Base-by-base conservation (phyloP, 2,329 filamentous ascomycete genomes). In the Lasiodiplodia hormozganensis region DNA sequence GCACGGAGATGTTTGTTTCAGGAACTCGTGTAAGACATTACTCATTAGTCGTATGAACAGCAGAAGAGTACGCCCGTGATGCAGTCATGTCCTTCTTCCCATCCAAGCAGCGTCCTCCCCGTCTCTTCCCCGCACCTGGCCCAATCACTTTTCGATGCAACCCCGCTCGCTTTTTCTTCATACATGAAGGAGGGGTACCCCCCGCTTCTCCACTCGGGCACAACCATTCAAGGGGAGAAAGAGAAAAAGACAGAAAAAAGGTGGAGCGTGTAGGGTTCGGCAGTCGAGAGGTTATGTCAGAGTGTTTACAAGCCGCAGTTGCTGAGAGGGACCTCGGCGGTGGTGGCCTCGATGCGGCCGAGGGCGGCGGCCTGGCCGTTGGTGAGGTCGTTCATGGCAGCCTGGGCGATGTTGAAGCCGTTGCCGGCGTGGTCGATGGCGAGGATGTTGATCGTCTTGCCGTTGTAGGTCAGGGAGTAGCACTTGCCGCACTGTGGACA, bases 341-440 rank as follows among this genome's bases (percentile, higher is more conserved):
- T 79, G 40, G 73, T 71, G 4, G 80, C 81, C 56, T 83, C 80
- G 10, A 86, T 78, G 34, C 82, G 78, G 21, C 84, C 84, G 40
- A 84, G 72, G 31, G 77, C 66, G 16, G 71, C 77, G 25, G 85
- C 85, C 71, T 82, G 78, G 31, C 76, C 76, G 66, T 64, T 64
- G 43, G 75, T 67, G 14, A 68, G 54, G 0, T 70, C 72, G 72
- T 87, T 78, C 82, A 87, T 82, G 2, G 85, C 85, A 12, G 70
- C 68, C 74, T 82, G 75, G 34, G 81, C 82, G 52, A 87, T 73
- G 72, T 86, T 85, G 78, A 87, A 84, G 10, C 84, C 84, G 49
- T 76, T 76, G 4, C 74, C 81, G 3, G 81, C 74, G 70, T 79
- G 76, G 71, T 87, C 85, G 53, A 87, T 78, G 2, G 82, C 85